These are phyloP conservation scores for Colletotrichum gloeosporioides DNA, from an alignment of 2,329 filamentous ascomycete species.

Conservation along the genomic window DNA sequence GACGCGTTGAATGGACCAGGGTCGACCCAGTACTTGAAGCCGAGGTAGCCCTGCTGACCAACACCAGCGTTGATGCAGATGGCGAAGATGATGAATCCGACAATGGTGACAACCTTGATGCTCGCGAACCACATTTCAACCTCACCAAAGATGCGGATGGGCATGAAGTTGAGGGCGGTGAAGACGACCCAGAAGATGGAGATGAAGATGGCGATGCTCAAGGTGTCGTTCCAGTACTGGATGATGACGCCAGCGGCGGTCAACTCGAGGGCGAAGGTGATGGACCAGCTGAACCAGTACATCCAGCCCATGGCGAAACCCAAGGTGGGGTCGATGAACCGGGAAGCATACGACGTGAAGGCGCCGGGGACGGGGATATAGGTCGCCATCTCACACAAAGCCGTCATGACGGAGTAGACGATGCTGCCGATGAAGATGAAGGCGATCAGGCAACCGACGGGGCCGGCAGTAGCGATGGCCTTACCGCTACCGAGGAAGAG, in stretches of 20 bases:
- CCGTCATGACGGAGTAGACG: slow-evolving; percentile 77
- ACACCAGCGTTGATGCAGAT: slow-evolving; percentile 78
- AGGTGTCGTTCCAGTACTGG: slow-evolving; percentile 70
- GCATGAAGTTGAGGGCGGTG: slow-evolving; percentile 72
- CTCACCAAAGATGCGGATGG: slow-evolving; percentile 76
- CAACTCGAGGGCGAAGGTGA: slow-evolving; percentile 76
- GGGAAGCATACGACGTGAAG: slow-evolving; percentile 77
- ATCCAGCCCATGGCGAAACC: slow-evolving; percentile 84
- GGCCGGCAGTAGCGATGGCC: slow-evolving; percentile 67
- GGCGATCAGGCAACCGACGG: slow-evolving; percentile 70
- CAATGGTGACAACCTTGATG: slow-evolving; percentile 77
- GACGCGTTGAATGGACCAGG: slow-evolving; percentile 73
- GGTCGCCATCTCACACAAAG: slow-evolving; percentile 75
- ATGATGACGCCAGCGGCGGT: slow-evolving; percentile 77
- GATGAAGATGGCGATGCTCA: slow-evolving; percentile 76
- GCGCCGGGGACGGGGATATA: slow-evolving; percentile 79
- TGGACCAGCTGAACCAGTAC: slow-evolving; percentile 81
- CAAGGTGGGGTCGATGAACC: slow-evolving; percentile 75
- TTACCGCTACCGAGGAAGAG: slow-evolving; percentile 73
- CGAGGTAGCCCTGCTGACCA: slow-evolving; percentile 72
- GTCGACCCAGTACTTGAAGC: slow-evolving; percentile 73
- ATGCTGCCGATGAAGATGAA: slow-evolving; percentile 74
- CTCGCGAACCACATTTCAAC: slow-evolving; percentile 80
- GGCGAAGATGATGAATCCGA: slow-evolving; percentile 78
- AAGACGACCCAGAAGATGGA: slow-evolving; percentile 76